phyloP scores from a whole-genome alignment of 2,329 filamentous ascomycete genomes.

The Fusarium mexicanum region DNA sequence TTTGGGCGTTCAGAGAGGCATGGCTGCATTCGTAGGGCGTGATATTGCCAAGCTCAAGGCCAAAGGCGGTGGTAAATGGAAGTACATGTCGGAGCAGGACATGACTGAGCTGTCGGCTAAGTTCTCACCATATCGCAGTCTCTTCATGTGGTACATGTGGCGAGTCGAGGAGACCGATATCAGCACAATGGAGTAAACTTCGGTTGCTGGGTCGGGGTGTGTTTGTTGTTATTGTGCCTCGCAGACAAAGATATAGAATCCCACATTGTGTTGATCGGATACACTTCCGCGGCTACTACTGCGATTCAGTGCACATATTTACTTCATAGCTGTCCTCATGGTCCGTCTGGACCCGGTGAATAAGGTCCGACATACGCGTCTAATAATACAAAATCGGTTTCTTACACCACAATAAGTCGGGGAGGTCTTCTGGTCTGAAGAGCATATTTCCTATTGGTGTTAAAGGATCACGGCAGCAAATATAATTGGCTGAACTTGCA shows the following conservation, averaged over 20 bases:
- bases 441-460: background rate
- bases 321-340: background rate
- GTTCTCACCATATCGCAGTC: slow-evolving; percentile 86
- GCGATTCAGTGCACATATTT: background rate
- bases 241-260: background rate
- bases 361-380: background rate
- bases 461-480: background rate
- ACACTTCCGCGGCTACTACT: background rate
- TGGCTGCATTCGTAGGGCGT: slow-evolving; percentile 85
- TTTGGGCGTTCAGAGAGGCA: slow-evolving; percentile 91
- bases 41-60: slow-evolving; percentile 86
- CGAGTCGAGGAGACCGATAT: slow-evolving; percentile 82
- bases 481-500: slow-evolving; percentile 5
- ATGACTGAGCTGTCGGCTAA: slow-evolving; percentile 84
- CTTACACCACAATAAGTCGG: background rate
- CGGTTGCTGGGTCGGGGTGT: slow-evolving; percentile 27
- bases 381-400: slow-evolving; percentile 7
- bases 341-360: slow-evolving; percentile 12
- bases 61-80: slow-evolving; percentile 88
- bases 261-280: slow-evolving; percentile 9
- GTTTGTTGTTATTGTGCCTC: slow-evolving; percentile 18
- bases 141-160: slow-evolving; percentile 99
- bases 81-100: slow-evolving; percentile 95
- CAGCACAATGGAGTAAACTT: slow-evolving; percentile 61
- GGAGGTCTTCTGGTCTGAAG: background rate